phyloP scores from a whole-genome alignment of 1,139 yeast species.

The Tardiomyces depauwii region DNA sequence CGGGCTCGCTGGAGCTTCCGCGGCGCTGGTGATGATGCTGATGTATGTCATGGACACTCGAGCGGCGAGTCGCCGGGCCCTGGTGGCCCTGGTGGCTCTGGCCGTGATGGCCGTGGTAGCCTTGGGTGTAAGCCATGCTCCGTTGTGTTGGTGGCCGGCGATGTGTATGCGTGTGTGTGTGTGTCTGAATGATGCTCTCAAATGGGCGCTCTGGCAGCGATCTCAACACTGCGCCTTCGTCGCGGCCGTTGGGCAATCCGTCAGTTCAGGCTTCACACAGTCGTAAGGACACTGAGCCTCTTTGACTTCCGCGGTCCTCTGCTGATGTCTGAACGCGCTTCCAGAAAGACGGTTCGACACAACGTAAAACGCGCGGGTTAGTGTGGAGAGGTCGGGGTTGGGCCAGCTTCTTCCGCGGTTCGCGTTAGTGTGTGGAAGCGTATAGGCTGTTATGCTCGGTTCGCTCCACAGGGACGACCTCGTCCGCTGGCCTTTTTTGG shows the following conservation, averaged over 20 bases:
- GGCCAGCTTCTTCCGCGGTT: neutral
- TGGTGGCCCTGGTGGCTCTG: no score
- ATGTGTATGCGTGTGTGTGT: no score
- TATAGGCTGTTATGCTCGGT: neutral
- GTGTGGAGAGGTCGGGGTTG: no score
- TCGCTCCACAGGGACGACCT: neutral
- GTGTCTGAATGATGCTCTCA: no score
- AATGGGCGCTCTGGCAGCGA: neutral
- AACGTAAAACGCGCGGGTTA: no score
- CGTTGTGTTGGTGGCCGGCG: neutral
- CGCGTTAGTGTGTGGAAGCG: neutral
- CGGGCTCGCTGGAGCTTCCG: neutral
- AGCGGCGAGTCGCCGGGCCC: no score
- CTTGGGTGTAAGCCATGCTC: neutral
- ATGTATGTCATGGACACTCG: neutral
- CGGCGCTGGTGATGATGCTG: neutral
- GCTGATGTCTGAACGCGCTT: no score
- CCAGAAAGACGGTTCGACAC: no score
- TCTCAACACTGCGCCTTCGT: neutral
- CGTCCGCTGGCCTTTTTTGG: neutral
- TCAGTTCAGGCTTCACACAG: no score
- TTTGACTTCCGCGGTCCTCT: no score
- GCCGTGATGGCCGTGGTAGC: neutral
- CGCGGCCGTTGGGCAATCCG: neutral
- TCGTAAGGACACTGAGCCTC: no score